Evolutionary conservation across 305 asterid genomes (phyloP), one percentile per base, ranked within the genome.

Genomic region (Solanum hybrid): DNA sequence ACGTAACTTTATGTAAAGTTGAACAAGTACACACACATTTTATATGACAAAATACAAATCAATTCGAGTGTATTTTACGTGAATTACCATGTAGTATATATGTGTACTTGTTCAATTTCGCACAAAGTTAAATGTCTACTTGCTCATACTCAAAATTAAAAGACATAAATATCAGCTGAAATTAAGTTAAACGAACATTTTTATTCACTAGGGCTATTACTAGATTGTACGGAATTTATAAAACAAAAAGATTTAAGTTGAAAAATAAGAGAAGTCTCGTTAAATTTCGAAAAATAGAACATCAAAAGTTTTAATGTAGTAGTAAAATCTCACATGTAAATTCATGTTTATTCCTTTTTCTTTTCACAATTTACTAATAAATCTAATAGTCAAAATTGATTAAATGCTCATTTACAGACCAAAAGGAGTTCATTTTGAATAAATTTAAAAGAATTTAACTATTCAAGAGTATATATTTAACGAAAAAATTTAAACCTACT

Each of bases 101-200:
- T 67, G 29, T 67, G 16, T 2, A 11, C 3, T 69, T n/a, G 6
- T 69, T 24, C 16, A 69, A 69, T 11, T 69, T 4, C 2, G 1
- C 14, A 67, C 6, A 4, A 24, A 10, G 1, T n/a, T 69, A 69
- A 5, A 2, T 69, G 1, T 10, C 1, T 67, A 67, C 2, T 4
- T 67, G 3, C 14, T 5, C 16, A 67, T 3, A 61, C 24, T 61
- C 24, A 20, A 20, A 61, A 61, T 20, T 57, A 3, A 57, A 3
- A 57, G 14, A 67, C 0, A 11, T 10, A 2, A 2, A 5, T 67
- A 11, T 67, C 0, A 69, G 0, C 3, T 10, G 2, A 10, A 69
- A 1, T 1, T 11, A 69, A n/a, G 1, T 69, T 69, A 69, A n/a
- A 24, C 1, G 5, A 67, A 67, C 1, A 2, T 4, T 11, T n/a